Conservation (phyloP, 495 filamentous ascomycete genomes). For the Glonium stellatum region DNA sequence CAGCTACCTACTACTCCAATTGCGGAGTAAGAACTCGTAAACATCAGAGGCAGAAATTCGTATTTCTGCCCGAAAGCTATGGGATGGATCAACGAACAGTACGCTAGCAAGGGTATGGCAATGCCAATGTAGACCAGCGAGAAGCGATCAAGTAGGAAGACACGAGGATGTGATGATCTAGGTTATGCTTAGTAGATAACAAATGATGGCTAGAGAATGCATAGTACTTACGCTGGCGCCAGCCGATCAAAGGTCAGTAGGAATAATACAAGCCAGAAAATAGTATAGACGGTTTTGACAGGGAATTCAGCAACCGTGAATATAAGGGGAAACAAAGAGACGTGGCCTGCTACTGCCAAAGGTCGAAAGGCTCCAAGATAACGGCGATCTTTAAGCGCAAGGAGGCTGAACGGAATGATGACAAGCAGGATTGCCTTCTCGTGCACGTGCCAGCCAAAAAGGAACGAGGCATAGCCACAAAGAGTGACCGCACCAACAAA, state of each 20-base stretch:
- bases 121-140: conserved; percentile 80
- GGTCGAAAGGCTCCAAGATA: conserved; percentile 90
- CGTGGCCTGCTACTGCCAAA: conserved; percentile 85
- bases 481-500: conserved; percentile 87
- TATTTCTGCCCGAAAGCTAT: conserved; percentile 74
- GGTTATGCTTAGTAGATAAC: conserved; percentile 1
- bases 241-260: conserved; percentile 78
- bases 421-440: conserved; percentile 94
- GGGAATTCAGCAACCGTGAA: conserved; percentile 90
- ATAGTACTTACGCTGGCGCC: conserved; percentile 57
- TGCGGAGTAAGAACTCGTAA: conserved; percentile 91
- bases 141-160: conserved; percentile 86
- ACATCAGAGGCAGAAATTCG: conserved; percentile 94
- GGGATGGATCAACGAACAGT: conserved; percentile 77
- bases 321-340: conserved; percentile 88
- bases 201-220: background rate
- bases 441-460: conserved; percentile 98
- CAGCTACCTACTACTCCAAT: conserved; percentile 95
- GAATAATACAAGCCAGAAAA: conserved; percentile 86
- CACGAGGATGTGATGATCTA: conserved; percentile 55
- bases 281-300: conserved; percentile 85
- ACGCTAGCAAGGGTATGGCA: conserved; percentile 80
- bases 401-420: conserved; percentile 90
- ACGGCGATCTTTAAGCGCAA: conserved; percentile 85
- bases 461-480: conserved; percentile 93